These are phyloP conservation scores for Cladochytrium replicatum DNA, from an alignment of 192 early-diverging fungal genomes.

Conservation along the genomic window DNA sequence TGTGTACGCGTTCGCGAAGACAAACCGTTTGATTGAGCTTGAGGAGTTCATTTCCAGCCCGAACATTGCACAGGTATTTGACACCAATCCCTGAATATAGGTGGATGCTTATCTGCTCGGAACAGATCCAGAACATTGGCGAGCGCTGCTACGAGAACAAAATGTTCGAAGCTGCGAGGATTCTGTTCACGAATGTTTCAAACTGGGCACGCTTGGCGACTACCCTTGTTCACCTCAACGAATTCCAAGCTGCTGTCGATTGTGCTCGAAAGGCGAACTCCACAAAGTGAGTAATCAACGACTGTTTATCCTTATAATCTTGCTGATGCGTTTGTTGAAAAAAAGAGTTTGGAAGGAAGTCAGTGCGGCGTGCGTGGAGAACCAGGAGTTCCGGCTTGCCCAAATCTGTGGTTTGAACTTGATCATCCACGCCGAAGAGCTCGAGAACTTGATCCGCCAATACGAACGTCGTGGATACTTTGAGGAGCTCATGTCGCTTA, in stretches of 20 bases:
- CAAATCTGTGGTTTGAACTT: conserved; percentile 97
- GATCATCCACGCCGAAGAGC: conserved; percentile 95
- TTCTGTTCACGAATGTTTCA: conserved; percentile 89
- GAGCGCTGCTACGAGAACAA: conserved; percentile 91
- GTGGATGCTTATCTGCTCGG: too few species aligned
- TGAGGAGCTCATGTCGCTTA: conserved; percentile 78
- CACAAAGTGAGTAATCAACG: conserved; percentile 58
- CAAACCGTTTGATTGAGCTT: conserved; percentile 77
- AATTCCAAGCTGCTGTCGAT: conserved; percentile 95
- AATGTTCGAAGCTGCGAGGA: conserved; percentile 87
- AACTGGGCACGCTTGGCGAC: conserved; percentile 96
- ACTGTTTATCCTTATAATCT: too few species aligned
- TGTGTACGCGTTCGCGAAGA: conserved; percentile 93
- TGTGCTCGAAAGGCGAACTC: conserved; percentile 97
- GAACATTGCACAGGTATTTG: conserved; percentile 92
- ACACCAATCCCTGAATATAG: too few species aligned
- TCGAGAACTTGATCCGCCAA: conserved; percentile 71
- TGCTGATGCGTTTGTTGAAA: conserved; percentile 2
- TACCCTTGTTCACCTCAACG: conserved; percentile 87
- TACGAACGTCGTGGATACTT: conserved; percentile 88
- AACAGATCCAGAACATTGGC: conserved; percentile 69
- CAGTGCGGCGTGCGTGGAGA: conserved; percentile 88
- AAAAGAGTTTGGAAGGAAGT: conserved; percentile 98
- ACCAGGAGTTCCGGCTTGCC: conserved; percentile 91
- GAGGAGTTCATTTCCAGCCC: conserved; percentile 89